phyloP scores from a whole-genome alignment of 768 basidiomycete genomes.

The Cystobasidium onofrii region DNA sequence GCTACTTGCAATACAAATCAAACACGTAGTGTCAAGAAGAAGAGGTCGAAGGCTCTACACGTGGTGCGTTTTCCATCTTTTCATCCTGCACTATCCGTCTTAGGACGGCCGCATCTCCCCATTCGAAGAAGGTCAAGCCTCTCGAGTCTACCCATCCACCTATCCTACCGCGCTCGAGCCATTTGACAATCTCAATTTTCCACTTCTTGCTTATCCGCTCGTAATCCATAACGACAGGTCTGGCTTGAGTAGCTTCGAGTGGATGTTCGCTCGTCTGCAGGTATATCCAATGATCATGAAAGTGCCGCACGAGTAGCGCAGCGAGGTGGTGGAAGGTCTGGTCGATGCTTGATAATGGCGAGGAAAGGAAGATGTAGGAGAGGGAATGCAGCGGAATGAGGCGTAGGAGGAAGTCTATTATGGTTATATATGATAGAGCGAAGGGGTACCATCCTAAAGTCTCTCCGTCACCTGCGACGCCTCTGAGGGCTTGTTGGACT shows the following conservation, averaged over 20 bases:
- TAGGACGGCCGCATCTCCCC: not conserved
- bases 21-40: not conserved
- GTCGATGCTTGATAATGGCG: not conserved
- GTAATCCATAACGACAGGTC: constrained; percentile 27
- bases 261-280: constrained; percentile 22
- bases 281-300: constrained; percentile 20
- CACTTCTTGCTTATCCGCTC: constrained; percentile 26
- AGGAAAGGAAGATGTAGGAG: constrained; percentile 17
- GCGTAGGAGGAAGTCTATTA: not conserved
- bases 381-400: constrained; percentile 8
- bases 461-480: constrained; percentile 6
- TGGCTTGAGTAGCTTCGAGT: not conserved
- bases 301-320: constrained; percentile 2
- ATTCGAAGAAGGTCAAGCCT: not conserved
- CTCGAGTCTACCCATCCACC: constrained; percentile 20
- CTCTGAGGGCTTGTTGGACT: constrained; percentile 15
- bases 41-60: not conserved
- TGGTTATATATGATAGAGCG: constrained; percentile 11
- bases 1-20: too few relatives aligned
- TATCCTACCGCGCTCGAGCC: constrained; percentile 18
- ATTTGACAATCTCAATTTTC: constrained; percentile 17
- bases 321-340: not conserved
- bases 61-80: not conserved
- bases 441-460: constrained; percentile 23
- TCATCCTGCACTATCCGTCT: not conserved